A percentile compares a stretch with the other conserved stretches of the same genome.
Evolutionary conservation across 2,329 filamentous ascomycete species (phyloP).

Genomic region (Reticulascus tulasneorum): DNA sequence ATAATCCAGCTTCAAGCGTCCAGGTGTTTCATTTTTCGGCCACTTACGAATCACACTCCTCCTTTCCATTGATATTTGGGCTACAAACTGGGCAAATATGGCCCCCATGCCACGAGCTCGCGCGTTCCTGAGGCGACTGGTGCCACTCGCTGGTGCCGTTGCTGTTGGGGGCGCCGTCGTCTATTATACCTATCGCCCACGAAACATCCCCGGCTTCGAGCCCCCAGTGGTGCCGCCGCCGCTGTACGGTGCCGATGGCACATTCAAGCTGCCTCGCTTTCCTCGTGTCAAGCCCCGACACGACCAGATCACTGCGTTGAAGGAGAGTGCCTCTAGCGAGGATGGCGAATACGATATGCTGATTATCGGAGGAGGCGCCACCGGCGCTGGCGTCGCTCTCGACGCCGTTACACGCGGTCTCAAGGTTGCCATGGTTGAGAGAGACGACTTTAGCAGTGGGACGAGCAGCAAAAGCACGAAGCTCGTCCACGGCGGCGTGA

Average conservation of each 20-base stretch:
- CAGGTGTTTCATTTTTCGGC: too few relatives aligned
- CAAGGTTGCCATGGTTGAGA: constrained; percentile 67
- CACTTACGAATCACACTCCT: too few relatives aligned
- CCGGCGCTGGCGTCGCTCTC: constrained; percentile 66
- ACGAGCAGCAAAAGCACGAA: constrained; percentile 75
- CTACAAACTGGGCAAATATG: background rate
- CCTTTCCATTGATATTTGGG: too few relatives aligned
- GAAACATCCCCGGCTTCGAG: constrained; percentile 68
- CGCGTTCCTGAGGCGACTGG: constrained; percentile 35
- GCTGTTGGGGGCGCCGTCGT: constrained; percentile 41
- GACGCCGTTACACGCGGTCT: constrained; percentile 69
- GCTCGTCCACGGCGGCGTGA: constrained; percentile 71
- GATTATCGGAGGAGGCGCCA: constrained; percentile 68
- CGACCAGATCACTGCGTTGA: constrained; percentile 61
- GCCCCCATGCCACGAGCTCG: background rate
- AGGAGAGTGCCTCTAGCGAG: constrained; percentile 34
- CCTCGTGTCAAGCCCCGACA: constrained; percentile 58
- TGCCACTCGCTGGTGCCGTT: constrained; percentile 37
- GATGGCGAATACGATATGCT: constrained; percentile 63
- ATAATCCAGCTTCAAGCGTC: too few relatives aligned
- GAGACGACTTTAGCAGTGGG: constrained; percentile 70
- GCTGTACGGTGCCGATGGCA: constrained; percentile 63
- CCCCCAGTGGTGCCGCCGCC: constrained; percentile 67
- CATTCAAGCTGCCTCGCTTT: constrained; percentile 63
- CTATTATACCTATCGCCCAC: constrained; percentile 59